Evolutionary conservation across 371 early-diverging fungal genomes (phyloP).

Genomic region (Cladochytrium tenue): DNA sequence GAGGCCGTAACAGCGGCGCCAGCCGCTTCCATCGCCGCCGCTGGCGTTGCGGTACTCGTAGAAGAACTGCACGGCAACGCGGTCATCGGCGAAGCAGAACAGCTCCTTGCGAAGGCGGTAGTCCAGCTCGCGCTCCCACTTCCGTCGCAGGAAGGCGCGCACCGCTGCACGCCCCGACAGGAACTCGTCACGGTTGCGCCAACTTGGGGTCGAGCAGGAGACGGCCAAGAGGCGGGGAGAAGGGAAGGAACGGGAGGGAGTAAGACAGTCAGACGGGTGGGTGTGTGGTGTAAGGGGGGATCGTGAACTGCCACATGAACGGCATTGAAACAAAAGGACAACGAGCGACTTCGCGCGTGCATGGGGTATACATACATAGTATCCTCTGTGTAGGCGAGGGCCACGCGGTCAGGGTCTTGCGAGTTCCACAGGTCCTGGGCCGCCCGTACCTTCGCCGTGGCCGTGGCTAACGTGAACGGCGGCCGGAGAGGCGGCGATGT

Average conservation of each 20-base stretch:
- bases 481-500: no score
- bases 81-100: slow-evolving; percentile 38
- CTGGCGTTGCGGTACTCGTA: slow-evolving; percentile 42
- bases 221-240: neutral
- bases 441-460: slow-evolving; percentile 33
- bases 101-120: slow-evolving; percentile 48
- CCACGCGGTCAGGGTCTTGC: slow-evolving; percentile 28
- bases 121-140: slow-evolving; percentile 39
- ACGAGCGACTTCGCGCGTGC: slow-evolving; percentile 9
- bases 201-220: slow-evolving; percentile 13
- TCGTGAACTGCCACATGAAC: neutral
- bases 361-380: no score
- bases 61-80: slow-evolving; percentile 51
- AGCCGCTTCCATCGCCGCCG: slow-evolving; percentile 24
- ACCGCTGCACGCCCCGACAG: slow-evolving; percentile 34
- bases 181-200: slow-evolving; percentile 48
- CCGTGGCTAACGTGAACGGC: slow-evolving; percentile 36
- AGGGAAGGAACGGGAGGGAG: slow-evolving; percentile 1
- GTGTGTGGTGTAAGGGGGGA: no score
- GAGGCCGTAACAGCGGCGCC: slow-evolving; percentile 37
- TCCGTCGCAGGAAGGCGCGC: slow-evolving; percentile 30
- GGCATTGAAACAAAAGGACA: neutral
- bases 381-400: slow-evolving; percentile 40
- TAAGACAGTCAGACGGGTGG: no score
- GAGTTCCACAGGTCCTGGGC: slow-evolving; percentile 49